phyloP scores from a whole-genome alignment of 1,284 basidiomycete genomes.

The Papiliotrema nemorosa region DNA sequence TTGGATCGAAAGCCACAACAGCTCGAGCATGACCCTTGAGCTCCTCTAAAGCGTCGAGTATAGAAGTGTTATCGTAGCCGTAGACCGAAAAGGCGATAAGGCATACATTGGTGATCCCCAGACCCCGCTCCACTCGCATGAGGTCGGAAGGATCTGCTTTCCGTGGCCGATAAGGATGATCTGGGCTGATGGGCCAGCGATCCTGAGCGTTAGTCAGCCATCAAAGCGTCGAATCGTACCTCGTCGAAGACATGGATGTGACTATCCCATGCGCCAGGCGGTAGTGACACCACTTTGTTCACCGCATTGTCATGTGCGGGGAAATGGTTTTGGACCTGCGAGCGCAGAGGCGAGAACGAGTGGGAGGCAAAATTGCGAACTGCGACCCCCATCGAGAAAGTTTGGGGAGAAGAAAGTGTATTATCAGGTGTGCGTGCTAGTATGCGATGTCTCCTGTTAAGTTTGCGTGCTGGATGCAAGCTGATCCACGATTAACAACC shows the following conservation, averaged over 20 bases:
- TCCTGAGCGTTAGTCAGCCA: not conserved
- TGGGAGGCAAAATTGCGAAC: too few species aligned
- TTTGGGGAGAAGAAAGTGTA: too few species aligned
- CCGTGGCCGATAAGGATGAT: not conserved
- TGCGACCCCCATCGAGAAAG: too few species aligned
- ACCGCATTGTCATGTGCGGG: not conserved
- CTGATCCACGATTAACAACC: too few species aligned
- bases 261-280: not conserved
- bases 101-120: conserved; percentile 1
- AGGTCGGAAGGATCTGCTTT: not conserved
- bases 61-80: not conserved
- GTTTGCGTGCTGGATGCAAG: too few species aligned
- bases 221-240: not conserved
- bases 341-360: too few species aligned
- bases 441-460: too few species aligned
- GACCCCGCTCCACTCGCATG: not conserved
- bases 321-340: too few species aligned
- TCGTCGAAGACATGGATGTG: not conserved
- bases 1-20: not conserved
- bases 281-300: not conserved
- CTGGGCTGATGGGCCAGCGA: not conserved
- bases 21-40: not conserved
- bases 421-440: too few species aligned
- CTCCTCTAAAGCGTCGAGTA: not conserved
- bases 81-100: conserved; percentile 2